These are phyloP conservation scores for Glomus cerebriforme DNA, from an alignment of 192 early-diverging fungal genomes.

Conservation along the genomic window DNA sequence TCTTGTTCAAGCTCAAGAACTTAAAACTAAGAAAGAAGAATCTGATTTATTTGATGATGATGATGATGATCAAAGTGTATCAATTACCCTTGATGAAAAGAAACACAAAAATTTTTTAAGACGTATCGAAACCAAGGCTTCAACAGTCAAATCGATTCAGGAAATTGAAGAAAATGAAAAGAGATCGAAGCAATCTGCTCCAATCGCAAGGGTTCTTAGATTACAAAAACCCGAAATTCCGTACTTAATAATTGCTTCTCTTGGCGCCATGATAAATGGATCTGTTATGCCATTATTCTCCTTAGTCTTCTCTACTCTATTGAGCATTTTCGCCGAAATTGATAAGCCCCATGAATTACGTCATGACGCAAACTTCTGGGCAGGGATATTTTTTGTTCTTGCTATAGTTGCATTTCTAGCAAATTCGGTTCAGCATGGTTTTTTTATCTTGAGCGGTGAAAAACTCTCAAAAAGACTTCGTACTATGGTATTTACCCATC, in stretches of 20 bases:
- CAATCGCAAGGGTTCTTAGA: constrained; percentile 52
- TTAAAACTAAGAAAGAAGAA: constrained; percentile 47
- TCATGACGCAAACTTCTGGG: constrained; percentile 50
- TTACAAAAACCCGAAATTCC: constrained; percentile 59
- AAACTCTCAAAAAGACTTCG: constrained; percentile 59
- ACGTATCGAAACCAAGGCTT: constrained; percentile 45
- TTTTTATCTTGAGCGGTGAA: constrained; percentile 57
- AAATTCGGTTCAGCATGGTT: constrained; percentile 51
- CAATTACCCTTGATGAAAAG: constrained; percentile 35
- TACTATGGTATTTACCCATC: constrained; percentile 62
- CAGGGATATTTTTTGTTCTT: constrained; percentile 53
- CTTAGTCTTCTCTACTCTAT: constrained; percentile 49
- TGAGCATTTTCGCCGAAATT: neutral
- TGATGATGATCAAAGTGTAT: constrained; percentile 13
- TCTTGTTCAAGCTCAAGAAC: constrained; percentile 61
- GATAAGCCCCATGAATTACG: neutral
- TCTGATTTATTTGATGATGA: constrained; percentile 26
- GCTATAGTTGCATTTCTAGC: constrained; percentile 52
- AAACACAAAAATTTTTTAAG: constrained; percentile 38
- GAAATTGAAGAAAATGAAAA: constrained; percentile 43
- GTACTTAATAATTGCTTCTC: constrained; percentile 54
- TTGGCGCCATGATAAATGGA: constrained; percentile 69
- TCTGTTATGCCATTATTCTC: constrained; percentile 79
- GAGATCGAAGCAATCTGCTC: constrained; percentile 50
- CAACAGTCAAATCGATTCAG: constrained; percentile 46